phyloP scores from a whole-genome alignment of 2,329 filamentous ascomycete species.

The Stagonosporopsis rhizophila region DNA sequence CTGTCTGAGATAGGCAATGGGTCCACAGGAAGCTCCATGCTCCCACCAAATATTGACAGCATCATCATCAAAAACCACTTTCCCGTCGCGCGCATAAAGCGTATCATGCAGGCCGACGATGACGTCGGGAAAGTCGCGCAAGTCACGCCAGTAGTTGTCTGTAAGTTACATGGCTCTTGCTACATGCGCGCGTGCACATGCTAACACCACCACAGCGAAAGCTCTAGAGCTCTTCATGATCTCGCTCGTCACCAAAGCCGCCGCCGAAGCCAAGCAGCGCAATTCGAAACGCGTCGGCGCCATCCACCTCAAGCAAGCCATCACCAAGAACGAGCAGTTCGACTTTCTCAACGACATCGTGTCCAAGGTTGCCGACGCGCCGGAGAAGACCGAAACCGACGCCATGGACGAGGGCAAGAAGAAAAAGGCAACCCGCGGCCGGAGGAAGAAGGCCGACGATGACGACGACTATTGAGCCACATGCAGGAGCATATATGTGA shows the following conservation, averaged over 20 bases:
- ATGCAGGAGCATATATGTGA: background rate
- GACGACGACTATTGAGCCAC: conserved; percentile 45
- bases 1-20: conserved; percentile 32
- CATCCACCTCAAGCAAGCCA: conserved; percentile 88
- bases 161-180: conserved; percentile 53
- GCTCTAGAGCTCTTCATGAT: conserved; percentile 99
- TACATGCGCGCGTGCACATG: background rate
- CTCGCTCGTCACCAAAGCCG: conserved; percentile 85
- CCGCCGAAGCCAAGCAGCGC: conserved; percentile 80
- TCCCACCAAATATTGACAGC: conserved; percentile 53
- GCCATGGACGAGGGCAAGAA: conserved; percentile 52
- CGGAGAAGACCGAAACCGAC: conserved; percentile 58
- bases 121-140: conserved; percentile 98
- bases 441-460: conserved; percentile 49
- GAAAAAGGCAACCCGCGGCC: conserved; percentile 50
- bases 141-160: conserved; percentile 93
- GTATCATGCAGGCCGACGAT: conserved; percentile 99
- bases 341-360: conserved; percentile 95
- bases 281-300: conserved; percentile 90
- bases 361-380: conserved; percentile 76
- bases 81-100: conserved; percentile 95
- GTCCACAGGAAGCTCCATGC: conserved; percentile 34
- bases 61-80: conserved; percentile 93
- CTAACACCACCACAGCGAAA: conserved; percentile 66
- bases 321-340: conserved; percentile 87